Base-by-base conservation (phyloP, 371 early-diverging fungal species). In the Choanephora cucurbitarum region DNA sequence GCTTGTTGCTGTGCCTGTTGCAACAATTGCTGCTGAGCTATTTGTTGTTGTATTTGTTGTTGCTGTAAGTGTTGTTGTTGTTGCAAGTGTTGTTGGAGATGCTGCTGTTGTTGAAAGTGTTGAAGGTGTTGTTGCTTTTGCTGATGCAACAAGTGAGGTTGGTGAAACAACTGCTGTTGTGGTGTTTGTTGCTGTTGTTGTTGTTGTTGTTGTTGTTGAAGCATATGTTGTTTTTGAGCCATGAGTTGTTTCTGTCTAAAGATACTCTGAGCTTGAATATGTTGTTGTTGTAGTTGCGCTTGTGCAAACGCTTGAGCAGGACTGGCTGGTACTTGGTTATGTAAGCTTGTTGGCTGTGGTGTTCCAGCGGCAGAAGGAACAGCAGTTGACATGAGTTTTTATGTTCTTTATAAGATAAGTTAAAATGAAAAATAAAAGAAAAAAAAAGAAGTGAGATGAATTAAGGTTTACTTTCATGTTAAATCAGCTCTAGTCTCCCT, bases 241-340 rank as follows among this genome's bases (percentile, higher is more conserved):
- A 62, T 41, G 18, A 59, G 39, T 32, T 67, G 67, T 31, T 56
- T 62, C 23, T 63, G 67, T 52, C 67, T 58, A 55, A 67, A 67
- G 7, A 62, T 50, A 37, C 49, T 58, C 33, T 67, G 67, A 8
- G 63, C 67, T 40, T 62, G 62, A 10, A 54, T 14, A 17, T 64
- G 64, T 14, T 64, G 64, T 17, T 58, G 57, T 40, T 52, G 52
- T 10, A 53, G 18, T 42, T 59, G 59, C 8, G 66, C 58, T 24
- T 61, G 61, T 17, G 66, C 67, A 39, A 50, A 56, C 1, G 59
- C 62, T 46, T 62, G 63, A 32, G 66, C 54, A 57, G 58, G 51
- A 44, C 50, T 54, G n/a, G 58, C 42, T 40, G 57, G 49, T 17
- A 59, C 42, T 48, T 60, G 54, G 24, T 21, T 39, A 41, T 53